Percentiles rank a stretch among this genome's conserved stretches.
Conservation (phyloP, 306 rosid genomes). For the Medicago lupulina region DNA sequence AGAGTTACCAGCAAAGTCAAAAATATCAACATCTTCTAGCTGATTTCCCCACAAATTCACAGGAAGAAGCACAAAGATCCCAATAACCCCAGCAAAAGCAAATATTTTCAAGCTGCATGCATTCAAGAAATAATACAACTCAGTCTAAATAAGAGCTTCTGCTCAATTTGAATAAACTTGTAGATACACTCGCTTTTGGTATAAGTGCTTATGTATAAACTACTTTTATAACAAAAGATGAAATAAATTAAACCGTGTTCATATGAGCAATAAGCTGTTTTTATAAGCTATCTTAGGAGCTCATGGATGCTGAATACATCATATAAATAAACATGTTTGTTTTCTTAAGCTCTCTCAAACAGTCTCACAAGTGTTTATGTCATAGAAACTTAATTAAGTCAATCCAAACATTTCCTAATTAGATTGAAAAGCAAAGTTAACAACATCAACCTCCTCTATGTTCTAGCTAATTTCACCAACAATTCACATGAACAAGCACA, state of each 20-base stretch:
- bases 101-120: conserved; percentile 75
- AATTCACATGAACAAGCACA: conserved; percentile 80
- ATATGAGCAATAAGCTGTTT: too few species aligned
- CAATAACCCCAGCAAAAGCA: conserved; percentile 79
- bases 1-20: conserved; percentile 37
- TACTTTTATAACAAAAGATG: too few species aligned
- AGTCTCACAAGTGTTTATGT: not conserved
- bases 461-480: conserved; percentile 62
- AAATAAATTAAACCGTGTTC: too few species aligned
- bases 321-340: too few species aligned
- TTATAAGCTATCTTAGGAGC: too few species aligned
- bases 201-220: too few species aligned
- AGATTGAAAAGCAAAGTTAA: conserved; percentile 6
- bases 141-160: not conserved
- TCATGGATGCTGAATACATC: too few species aligned
- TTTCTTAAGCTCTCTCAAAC: not conserved
- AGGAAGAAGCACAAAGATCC: conserved; percentile 83
- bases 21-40: conserved; percentile 42
- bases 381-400: not conserved
- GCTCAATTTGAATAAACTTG: not conserved
- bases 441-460: conserved; percentile 35
- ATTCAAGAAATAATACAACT: conserved; percentile 18
- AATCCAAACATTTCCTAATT: not conserved
- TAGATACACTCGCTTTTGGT: not conserved
- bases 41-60: conserved; percentile 77